Percentiles rank a stretch among this genome's conserved stretches.
Evolutionary conservation across 768 basidiomycete genomes (phyloP).

Genomic region (Phaffia tasmanica): DNA sequence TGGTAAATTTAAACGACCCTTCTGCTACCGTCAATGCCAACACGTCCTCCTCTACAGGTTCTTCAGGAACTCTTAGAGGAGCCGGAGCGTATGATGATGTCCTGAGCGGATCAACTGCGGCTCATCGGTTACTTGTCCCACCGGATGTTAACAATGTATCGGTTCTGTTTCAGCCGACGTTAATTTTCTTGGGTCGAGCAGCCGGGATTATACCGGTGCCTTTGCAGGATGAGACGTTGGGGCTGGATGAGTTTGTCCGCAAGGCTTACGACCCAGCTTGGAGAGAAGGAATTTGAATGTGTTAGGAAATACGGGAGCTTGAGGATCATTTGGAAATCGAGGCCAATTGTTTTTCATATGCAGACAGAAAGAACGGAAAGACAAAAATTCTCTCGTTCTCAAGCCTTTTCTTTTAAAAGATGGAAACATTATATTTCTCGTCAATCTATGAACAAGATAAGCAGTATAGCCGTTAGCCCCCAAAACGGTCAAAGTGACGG

Average conservation of each 20-base stretch:
- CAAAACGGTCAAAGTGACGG: too few relatives aligned
- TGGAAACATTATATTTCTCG: too few relatives aligned
- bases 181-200: slow-evolving; percentile 67
- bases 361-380: slow-evolving; percentile 43
- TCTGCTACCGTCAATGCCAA: not conserved
- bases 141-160: slow-evolving; percentile 92
- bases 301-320: slow-evolving; percentile 32
- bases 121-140: slow-evolving; percentile 73
- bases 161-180: slow-evolving; percentile 85
- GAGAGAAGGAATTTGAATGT: slow-evolving; percentile 77
- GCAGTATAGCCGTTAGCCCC: too few relatives aligned
- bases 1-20: slow-evolving; percentile 48
- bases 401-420: not conserved
- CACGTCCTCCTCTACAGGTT: not conserved
- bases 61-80: too few relatives aligned
- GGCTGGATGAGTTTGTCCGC: slow-evolving; percentile 79
- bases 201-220: slow-evolving; percentile 59
- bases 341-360: slow-evolving; percentile 49
- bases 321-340: too few relatives aligned
- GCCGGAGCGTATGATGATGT: not conserved
- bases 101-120: slow-evolving; percentile 37
- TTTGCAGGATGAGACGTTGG: slow-evolving; percentile 41
- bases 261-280: slow-evolving; percentile 85
- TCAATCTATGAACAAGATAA: too few relatives aligned
- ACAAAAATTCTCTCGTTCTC: too few relatives aligned